Evolutionary conservation across 2,329 filamentous ascomycete species (phyloP), one percentile per base, ranked within the genome.

Genomic region (Trichoderma sp.): DNA sequence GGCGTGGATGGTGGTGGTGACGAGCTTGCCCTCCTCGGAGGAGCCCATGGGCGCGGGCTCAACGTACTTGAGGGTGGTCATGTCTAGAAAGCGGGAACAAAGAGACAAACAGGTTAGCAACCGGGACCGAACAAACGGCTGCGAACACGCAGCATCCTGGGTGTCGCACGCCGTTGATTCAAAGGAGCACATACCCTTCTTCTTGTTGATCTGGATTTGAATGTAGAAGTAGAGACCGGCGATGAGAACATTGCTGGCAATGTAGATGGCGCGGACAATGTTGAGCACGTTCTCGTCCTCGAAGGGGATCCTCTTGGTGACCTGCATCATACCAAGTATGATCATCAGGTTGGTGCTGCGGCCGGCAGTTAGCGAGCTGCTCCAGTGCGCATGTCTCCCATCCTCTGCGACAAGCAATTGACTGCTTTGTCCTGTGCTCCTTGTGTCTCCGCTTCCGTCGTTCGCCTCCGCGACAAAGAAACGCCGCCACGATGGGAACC

Each of bases 61-160:
- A 77, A 99, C 93, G 81, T 99, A 99, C 82, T 99, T 98, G 76
- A 99, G 88, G 3, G 95, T 97, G 26, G 93, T 97, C 81, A 97
- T 86, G 77, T 99, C 95, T 98, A 75, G n/a, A 14, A 30, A 39
- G 34, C 10, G 10, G 28, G 6, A 55, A 43, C 19, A 55, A 10
- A 48, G 47, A 48, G 9, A 5, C n/a, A 7, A 7, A 6, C 21
- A 4, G 15, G n/a, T 64, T 47, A 64, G 45, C 47, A 47, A 39
- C 10, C 34, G 12, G 12, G 15, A n/a, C 15, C 17, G 44, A 30
- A 48, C 52, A 48, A 48, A 19, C n/a, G 30, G 19, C 30, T 7
- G 4, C 64, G 70, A 63, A 72, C 68, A 30, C 66, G 19, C 14
- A 14, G 26, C 43, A 51, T 6, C 61, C n/a, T 45, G 12, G 24